A percentile compares a stretch with the other conserved stretches of the same genome.
Conservation (phyloP, 805 yeast species). For the Starmerella sp. region DNA sequence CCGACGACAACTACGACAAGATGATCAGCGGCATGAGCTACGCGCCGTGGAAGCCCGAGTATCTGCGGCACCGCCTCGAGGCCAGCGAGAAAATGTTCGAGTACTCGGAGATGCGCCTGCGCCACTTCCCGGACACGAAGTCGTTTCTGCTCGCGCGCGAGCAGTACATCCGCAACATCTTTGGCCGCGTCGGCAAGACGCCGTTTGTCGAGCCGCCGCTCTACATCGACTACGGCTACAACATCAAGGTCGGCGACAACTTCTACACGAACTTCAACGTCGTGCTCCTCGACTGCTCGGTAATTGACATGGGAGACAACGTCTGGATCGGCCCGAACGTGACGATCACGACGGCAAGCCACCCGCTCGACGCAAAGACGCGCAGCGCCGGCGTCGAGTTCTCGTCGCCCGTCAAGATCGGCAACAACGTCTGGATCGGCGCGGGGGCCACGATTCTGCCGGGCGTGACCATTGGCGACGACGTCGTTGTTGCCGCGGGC, state of each 20-base stretch:
- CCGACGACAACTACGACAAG: constrained; percentile 37
- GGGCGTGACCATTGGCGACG: constrained; percentile 56
- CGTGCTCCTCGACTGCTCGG: constrained; percentile 47
- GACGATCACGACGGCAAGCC: constrained; percentile 50
- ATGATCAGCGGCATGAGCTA: constrained; percentile 47
- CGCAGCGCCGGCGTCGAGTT: constrained; percentile 41
- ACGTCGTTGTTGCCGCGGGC: constrained; percentile 56
- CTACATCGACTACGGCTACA: constrained; percentile 59
- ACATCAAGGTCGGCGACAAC: constrained; percentile 43
- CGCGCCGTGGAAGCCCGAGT: constrained; percentile 27
- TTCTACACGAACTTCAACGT: constrained; percentile 48
- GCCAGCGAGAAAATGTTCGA: constrained; percentile 28
- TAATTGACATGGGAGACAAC: constrained; percentile 49
- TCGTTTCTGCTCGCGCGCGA: constrained; percentile 31
- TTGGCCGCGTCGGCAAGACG: constrained; percentile 40
- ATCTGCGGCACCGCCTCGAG: constrained; percentile 23
- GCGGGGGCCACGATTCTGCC: constrained; percentile 45
- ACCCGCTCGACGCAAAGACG: constrained; percentile 40
- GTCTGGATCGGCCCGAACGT: constrained; percentile 56
- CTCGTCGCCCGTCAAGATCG: constrained; percentile 48
- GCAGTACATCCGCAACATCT: constrained; percentile 31
- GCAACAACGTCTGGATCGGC: constrained; percentile 61
- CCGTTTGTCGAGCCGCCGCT: constrained; percentile 44
- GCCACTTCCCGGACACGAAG: constrained; percentile 22
- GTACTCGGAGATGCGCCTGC: constrained; percentile 24